Conservation (phyloP, 352 stramenopile genomes). For the Globisporangium irregulare region DNA sequence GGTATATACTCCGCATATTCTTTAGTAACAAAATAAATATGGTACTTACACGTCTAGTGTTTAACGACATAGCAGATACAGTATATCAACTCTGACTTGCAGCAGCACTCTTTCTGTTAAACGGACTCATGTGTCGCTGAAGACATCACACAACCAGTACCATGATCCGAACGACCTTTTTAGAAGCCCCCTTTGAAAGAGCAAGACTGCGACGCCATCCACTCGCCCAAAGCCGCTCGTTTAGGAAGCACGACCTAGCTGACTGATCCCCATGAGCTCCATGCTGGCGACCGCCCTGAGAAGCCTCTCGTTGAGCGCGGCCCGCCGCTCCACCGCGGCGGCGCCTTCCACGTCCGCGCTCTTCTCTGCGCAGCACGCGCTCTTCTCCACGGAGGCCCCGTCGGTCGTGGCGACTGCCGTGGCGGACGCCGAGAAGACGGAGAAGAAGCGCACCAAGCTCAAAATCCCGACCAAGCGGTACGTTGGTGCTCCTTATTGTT, state of each 20-base stretch:
- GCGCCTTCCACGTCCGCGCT: slow-evolving; percentile 20
- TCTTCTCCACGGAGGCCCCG: slow-evolving; percentile 41
- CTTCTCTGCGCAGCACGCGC: slow-evolving; percentile 25
- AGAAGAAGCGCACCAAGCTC: slow-evolving; percentile 64
- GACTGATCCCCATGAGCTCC: slow-evolving; percentile 2
- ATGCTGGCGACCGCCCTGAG: slow-evolving; percentile 65
- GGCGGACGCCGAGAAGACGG: slow-evolving; percentile 17
- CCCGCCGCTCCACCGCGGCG: slow-evolving; percentile 17
- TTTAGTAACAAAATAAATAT: too few relatives aligned
- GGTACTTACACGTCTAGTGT: too few relatives aligned
- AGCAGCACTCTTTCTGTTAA: too few relatives aligned
- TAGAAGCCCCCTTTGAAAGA: not conserved
- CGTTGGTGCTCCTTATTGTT: not conserved
- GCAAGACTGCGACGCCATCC: not conserved
- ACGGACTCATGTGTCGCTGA: too few relatives aligned
- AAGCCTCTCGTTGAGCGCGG: slow-evolving; percentile 37
- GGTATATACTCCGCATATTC: too few relatives aligned
- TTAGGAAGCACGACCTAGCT: not conserved
- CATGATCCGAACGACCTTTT: too few relatives aligned
- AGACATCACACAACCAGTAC: too few relatives aligned
- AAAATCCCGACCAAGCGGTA: slow-evolving; percentile 78
- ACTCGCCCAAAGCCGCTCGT: slow-evolving; percentile 1
- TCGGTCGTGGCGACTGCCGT: slow-evolving; percentile 12
- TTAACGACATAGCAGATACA: too few relatives aligned
- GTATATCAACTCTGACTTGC: too few relatives aligned